Evolutionary conservation across 2,329 filamentous ascomycete species (phyloP), one percentile per base, ranked within the genome.

Genomic region (Alternaria alternata): DNA sequence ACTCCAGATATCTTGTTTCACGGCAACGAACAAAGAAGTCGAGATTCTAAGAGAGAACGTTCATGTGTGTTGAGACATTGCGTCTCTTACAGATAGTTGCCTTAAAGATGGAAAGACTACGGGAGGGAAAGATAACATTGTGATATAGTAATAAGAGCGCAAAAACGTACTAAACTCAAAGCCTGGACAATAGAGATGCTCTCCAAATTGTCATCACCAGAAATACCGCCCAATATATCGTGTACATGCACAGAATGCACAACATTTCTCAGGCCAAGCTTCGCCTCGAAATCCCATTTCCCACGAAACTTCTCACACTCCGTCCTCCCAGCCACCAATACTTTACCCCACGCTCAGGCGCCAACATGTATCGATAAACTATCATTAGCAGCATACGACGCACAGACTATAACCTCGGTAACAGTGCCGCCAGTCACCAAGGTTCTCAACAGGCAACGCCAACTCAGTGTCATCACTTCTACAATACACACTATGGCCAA

Each of bases 181-280:
- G 22, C 6, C 39, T 11, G 46, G 22, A 20, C 46, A 48, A 18
- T 20, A 32, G 26, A 22, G 14, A 48, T 38, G 36, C 5, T 11
- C 9, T 41, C 20, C 47, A 32, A 14, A 66, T 65, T 54, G 28
- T 39, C 26, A 42, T 43, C 39, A 24, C 51, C 32, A 26, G 39
- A 30, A 36, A 12, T 20, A 36, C n/a, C 24, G 7, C 49, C 62
- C 4, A 66, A 62, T 30, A 63, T 69, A 12, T 58, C 57, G 2
- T 69, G 67, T 48, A 9, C 60, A 24, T 69, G 65, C 54, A 39
- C 32, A 18, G 53, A 66, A 39, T 69, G 63, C 56, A 54, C 34
- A 4, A 30, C 52, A 6, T 68, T 68, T 43, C 47, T 69, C 7
- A 56, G 32, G n/a, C 58, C 65, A 14, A 55, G 28, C n/a, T 20